phyloP scores from a whole-genome alignment of 2,329 filamentous ascomycete genomes.

The Aspergillus japonicus region DNA sequence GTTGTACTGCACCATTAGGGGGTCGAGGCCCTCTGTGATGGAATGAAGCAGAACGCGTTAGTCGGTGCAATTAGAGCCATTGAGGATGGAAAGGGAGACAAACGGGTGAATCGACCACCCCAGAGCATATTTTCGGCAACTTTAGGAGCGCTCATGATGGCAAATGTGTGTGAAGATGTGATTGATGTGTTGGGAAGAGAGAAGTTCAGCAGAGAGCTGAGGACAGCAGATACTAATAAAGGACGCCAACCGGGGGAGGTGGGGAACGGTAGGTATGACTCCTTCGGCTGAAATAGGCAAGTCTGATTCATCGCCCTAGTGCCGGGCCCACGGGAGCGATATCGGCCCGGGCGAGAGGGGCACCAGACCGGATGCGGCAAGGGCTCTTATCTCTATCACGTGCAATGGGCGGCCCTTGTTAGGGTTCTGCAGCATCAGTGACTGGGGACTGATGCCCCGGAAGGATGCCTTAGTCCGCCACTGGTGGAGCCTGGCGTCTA shows the following conservation, averaged over 20 bases:
- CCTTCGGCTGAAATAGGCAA: slow-evolving; percentile 9
- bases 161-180: neutral
- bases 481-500: neutral
- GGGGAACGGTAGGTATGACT: slow-evolving; percentile 2
- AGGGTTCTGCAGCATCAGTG: neutral
- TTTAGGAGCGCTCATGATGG: slow-evolving; percentile 38
- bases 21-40: slow-evolving; percentile 69
- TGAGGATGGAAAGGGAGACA: slow-evolving; percentile 16
- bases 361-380: neutral
- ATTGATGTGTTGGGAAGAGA: slow-evolving; percentile 4
- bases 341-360: slow-evolving; percentile 4
- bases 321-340: slow-evolving; percentile 6
- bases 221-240: neutral
- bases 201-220: slow-evolving; percentile 7
- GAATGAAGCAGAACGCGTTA: slow-evolving; percentile 19
- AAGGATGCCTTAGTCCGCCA: neutral
- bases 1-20: slow-evolving; percentile 84
- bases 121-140: slow-evolving; percentile 56
- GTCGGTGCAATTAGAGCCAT: slow-evolving; percentile 14
- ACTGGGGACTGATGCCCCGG: neutral
- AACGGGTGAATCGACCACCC: slow-evolving; percentile 62
- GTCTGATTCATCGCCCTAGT: slow-evolving; percentile 3
- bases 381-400: neutral
- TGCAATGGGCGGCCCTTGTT: neutral
- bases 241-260: neutral